Percentiles rank a stretch among this genome's conserved stretches.
Conservation (phyloP, 1,284 basidiomycete genomes). For the Naganishia sp. region DNA sequence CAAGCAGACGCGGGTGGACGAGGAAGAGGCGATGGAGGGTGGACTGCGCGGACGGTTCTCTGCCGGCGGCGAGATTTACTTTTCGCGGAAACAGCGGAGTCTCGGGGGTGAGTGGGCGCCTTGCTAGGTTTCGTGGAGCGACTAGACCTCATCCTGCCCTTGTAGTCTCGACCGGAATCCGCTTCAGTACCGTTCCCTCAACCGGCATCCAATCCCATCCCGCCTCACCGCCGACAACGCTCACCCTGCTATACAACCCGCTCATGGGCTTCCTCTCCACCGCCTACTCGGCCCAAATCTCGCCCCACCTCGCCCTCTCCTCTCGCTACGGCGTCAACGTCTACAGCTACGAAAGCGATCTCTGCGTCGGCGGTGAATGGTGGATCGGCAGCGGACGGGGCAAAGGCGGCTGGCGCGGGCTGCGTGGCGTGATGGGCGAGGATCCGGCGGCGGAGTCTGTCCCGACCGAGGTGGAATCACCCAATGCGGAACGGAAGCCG, state of each 20-base stretch:
- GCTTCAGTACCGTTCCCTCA: constrained; percentile 80
- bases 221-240: constrained; percentile 74
- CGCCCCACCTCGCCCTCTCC: constrained; percentile 80
- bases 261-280: constrained; percentile 92
- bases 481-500: constrained; percentile 9
- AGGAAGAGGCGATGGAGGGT: constrained; percentile 85
- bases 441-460: not conserved
- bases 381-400: constrained; percentile 66
- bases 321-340: constrained; percentile 96
- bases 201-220: constrained; percentile 59
- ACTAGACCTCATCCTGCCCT: not conserved
- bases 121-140: not conserved
- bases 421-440: constrained; percentile 2
- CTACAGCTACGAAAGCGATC: constrained; percentile 94
- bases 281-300: constrained; percentile 86
- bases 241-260: constrained; percentile 92
- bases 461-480: not conserved
- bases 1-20: constrained; percentile 70
- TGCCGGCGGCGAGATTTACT: constrained; percentile 89
- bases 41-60: constrained; percentile 86
- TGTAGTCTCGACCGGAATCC: constrained; percentile 84
- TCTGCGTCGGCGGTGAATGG: constrained; percentile 92
- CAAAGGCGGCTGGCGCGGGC: constrained; percentile 38
- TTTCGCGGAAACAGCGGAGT: constrained; percentile 88
- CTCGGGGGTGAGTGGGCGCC: constrained; percentile 70